phyloP scores from a whole-genome alignment of 768 basidiomycete genomes.

The Floccularia luteovirens region DNA sequence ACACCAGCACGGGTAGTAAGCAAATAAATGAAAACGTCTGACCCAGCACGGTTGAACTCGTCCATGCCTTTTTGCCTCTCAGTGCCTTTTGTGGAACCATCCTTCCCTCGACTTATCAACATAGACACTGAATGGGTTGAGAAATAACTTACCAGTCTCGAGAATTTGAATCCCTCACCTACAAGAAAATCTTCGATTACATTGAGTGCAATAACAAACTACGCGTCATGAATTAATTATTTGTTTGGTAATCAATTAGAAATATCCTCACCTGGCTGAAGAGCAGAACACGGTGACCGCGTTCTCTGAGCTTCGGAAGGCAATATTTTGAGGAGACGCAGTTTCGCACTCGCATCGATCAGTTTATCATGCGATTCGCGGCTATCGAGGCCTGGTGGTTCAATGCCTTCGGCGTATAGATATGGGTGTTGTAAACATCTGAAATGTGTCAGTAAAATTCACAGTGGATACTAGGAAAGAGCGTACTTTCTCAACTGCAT shows the following conservation, averaged over 20 bases:
- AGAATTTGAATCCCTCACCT: constrained; percentile 74
- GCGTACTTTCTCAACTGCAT: constrained; percentile 85
- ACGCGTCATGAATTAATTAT: constrained; percentile 4
- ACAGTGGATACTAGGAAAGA: neutral
- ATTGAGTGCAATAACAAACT: constrained; percentile 88
- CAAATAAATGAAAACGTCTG: constrained; percentile 87
- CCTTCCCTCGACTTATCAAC: constrained; percentile 33
- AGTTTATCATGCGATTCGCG: constrained; percentile 70
- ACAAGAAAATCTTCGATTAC: constrained; percentile 82
- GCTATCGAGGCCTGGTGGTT: constrained; percentile 51
- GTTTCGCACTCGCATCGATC: constrained; percentile 80
- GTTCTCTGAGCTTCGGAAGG: constrained; percentile 76
- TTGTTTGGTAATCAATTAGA: neutral
- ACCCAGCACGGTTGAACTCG: constrained; percentile 81
- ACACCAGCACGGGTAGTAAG: constrained; percentile 87
- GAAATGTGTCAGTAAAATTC: constrained; percentile 2
- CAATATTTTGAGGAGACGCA: constrained; percentile 70
- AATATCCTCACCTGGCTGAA: constrained; percentile 71
- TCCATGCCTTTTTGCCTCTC: constrained; percentile 95
- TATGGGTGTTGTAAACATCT: constrained; percentile 93
- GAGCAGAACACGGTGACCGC: constrained; percentile 82
- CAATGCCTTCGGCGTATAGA: constrained; percentile 72
- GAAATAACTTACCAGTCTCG: constrained; percentile 55
- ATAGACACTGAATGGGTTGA: constrained; percentile 1
- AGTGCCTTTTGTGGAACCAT: constrained; percentile 80